phyloP scores from a whole-genome alignment of 2,329 filamentous ascomycete species.

The Sporothrix pseudoabietina region DNA sequence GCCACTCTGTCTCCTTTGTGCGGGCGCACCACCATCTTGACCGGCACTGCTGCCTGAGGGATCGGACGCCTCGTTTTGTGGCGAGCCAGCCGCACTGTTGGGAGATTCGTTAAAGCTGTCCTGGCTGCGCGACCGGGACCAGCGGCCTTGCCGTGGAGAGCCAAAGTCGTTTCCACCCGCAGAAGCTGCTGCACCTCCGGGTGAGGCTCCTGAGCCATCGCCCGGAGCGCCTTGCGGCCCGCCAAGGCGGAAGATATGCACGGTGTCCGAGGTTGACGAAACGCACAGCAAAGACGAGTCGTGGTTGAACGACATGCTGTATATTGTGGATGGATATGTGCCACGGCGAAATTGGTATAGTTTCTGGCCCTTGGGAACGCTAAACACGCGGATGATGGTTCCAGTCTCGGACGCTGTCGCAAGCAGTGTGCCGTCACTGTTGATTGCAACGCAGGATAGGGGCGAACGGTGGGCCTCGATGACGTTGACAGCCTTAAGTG shows the following conservation, averaged over 20 bases:
- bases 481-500: constrained; percentile 90
- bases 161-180: constrained; percentile 38
- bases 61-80: constrained; percentile 53
- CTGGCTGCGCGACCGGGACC: constrained; percentile 55
- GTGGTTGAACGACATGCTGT: constrained; percentile 98
- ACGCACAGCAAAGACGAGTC: constrained; percentile 92
- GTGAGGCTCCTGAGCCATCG: constrained; percentile 27
- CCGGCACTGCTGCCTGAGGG: constrained; percentile 35
- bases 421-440: constrained; percentile 86
- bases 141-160: constrained; percentile 53
- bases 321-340: constrained; percentile 93
- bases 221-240: constrained; percentile 46
- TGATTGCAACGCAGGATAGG: constrained; percentile 85
- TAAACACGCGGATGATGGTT: constrained; percentile 95
- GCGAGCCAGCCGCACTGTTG: constrained; percentile 48
- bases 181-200: not conserved
- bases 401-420: constrained; percentile 97
- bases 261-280: constrained; percentile 92
- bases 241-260: constrained; percentile 89
- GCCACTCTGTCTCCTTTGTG: constrained; percentile 61
- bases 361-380: constrained; percentile 86
- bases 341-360: constrained; percentile 94
- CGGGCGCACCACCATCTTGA: constrained; percentile 37
- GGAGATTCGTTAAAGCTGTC: constrained; percentile 60
- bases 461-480: constrained; percentile 94